Percentiles rank a stretch among this genome's conserved stretches.
phyloP scores from a whole-genome alignment of 2,329 filamentous ascomycete species.

The Ophiobolus disseminans region DNA sequence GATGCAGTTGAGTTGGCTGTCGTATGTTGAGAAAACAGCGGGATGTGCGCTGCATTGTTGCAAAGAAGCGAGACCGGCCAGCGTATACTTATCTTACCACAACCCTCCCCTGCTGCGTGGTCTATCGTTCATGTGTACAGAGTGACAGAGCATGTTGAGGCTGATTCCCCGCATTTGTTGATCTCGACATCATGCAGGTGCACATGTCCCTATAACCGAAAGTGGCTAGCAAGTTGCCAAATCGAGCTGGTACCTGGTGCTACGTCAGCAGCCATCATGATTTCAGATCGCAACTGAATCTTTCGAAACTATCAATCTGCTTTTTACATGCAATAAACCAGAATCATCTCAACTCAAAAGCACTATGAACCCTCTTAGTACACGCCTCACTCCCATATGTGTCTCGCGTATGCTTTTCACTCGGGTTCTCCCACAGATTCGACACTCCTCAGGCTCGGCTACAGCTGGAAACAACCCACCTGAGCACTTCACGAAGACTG shows the following conservation, averaged over 20 bases:
- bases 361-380: background rate
- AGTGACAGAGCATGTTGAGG: background rate
- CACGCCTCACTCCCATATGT: background rate
- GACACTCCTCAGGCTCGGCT: slow-evolving; percentile 1
- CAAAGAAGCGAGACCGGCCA: too few relatives aligned
- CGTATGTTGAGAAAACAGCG: too few relatives aligned
- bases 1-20: too few relatives aligned
- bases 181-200: slow-evolving; percentile 1
- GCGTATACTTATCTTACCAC: background rate
- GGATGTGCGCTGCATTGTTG: too few relatives aligned
- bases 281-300: background rate
- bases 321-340: background rate
- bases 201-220: background rate
- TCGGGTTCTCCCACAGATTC: background rate
- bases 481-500: slow-evolving; percentile 7
- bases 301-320: background rate
- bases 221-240: background rate
- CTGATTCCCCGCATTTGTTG: background rate
- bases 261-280: slow-evolving; percentile 2
- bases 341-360: background rate
- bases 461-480: background rate
- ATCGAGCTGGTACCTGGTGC: background rate
- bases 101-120: too few relatives aligned
- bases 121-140: background rate
- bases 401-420: background rate